Percentiles rank a stretch among this genome's conserved stretches.
These are phyloP conservation scores for Candida easanensis DNA, from an alignment of 805 yeast genomes.

Conservation along the genomic window DNA sequence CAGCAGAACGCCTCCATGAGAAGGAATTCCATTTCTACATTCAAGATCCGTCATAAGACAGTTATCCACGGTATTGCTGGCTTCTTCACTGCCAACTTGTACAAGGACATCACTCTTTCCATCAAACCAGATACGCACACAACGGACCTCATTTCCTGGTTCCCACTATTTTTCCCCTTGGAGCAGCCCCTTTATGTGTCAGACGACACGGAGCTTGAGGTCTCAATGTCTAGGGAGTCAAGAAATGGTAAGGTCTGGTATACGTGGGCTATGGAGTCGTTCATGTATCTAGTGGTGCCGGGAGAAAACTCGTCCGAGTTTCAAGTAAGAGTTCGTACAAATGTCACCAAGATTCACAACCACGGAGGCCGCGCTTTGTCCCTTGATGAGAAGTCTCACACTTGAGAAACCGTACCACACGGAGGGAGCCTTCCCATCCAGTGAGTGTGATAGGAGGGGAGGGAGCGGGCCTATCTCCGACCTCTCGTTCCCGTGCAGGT, in stretches of 20 bases:
- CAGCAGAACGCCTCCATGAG: constrained; percentile 53
- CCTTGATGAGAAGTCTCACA: constrained; percentile 8
- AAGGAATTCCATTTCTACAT: constrained; percentile 31
- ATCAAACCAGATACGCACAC: constrained; percentile 46
- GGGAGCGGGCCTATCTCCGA: too few relatives aligned
- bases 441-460: too few relatives aligned
- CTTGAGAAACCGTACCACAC: neutral
- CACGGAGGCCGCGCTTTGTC: constrained; percentile 31
- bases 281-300: constrained; percentile 38
- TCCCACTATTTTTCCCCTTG: constrained; percentile 64
- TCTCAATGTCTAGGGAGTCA: constrained; percentile 48
- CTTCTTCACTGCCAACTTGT: constrained; percentile 67
- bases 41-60: constrained; percentile 47
- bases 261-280: constrained; percentile 61
- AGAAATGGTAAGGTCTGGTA: constrained; percentile 54
- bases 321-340: constrained; percentile 38
- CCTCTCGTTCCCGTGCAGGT: too few relatives aligned
- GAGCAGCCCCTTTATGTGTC: constrained; percentile 48
- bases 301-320: constrained; percentile 18
- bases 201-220: constrained; percentile 53
- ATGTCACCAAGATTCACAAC: constrained; percentile 38
- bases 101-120: constrained; percentile 52
- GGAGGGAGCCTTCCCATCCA: too few relatives aligned
- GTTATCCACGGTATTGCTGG: constrained; percentile 75
- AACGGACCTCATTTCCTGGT: constrained; percentile 57